Evolutionary conservation across 2,329 filamentous ascomycete genomes (phyloP).

Genomic region (Lecanoromycetidae sp.): DNA sequence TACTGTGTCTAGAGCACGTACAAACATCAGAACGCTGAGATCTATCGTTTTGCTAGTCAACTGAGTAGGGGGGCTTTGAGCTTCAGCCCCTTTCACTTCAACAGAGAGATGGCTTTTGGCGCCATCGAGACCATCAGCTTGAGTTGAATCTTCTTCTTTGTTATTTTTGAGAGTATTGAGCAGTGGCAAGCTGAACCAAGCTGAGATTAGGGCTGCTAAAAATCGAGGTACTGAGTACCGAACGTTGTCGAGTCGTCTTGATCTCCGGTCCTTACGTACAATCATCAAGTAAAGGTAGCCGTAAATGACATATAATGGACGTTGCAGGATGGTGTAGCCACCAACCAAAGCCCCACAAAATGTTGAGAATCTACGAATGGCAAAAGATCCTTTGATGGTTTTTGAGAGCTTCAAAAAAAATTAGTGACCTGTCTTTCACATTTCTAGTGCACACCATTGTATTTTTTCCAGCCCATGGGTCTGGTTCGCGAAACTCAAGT

Average conservation of each 20-base stretch:
- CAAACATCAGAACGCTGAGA: slow-evolving; percentile 65
- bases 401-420: slow-evolving; percentile 25
- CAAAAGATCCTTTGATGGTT: slow-evolving; percentile 30
- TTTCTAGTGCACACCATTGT: neutral
- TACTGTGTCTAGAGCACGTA: slow-evolving; percentile 59
- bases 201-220: slow-evolving; percentile 35
- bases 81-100: neutral
- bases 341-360: slow-evolving; percentile 42
- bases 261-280: neutral
- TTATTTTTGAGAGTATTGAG: slow-evolving; percentile 29
- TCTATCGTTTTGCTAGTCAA: slow-evolving; percentile 66
- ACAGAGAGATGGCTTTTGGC: neutral
- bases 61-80: neutral
- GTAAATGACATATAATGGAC: slow-evolving; percentile 22
- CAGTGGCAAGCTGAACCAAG: slow-evolving; percentile 38
- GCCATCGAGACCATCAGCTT: neutral
- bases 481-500: no score
- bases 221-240: slow-evolving; percentile 26
- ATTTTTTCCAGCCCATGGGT: no score
- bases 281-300: neutral
- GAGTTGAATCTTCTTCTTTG: neutral
- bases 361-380: slow-evolving; percentile 38
- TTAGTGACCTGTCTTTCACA: neutral
- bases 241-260: neutral
- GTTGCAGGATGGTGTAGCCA: slow-evolving; percentile 37